These are phyloP conservation scores for Moringa oleifera DNA, from an alignment of 345 rosid genomes.

Conservation along the genomic window DNA sequence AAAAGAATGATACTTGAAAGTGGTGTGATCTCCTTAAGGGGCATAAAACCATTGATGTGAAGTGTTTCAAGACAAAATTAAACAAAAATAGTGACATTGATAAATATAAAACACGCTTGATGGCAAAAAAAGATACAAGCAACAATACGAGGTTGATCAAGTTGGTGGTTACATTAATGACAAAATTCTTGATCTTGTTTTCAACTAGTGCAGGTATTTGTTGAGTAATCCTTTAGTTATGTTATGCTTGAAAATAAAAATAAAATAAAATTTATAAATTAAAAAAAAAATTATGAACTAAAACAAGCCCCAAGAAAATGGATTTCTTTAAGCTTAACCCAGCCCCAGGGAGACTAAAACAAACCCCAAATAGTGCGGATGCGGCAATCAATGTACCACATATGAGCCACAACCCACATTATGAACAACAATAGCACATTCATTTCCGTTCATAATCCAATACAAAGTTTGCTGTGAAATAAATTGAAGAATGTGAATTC, in stretches of 20 bases:
- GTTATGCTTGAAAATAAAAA: no score
- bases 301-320: slow-evolving; percentile 1
- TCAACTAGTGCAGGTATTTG: not conserved
- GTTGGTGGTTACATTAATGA: not conserved
- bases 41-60: not conserved
- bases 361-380: no score
- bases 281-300: not conserved
- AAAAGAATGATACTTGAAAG: not conserved
- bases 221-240: not conserved
- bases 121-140: not conserved
- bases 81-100: slow-evolving; percentile 4
- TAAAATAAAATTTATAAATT: not conserved
- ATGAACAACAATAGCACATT: no score
- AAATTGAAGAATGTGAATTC: no score
- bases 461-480: no score
- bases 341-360: no score
- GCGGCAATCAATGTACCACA: no score
- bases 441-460: no score
- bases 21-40: not conserved
- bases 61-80: slow-evolving; percentile 3
- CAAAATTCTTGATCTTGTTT: not conserved
- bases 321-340: no score
- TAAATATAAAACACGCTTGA: not conserved
- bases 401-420: no score
- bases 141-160: not conserved